These are phyloP conservation scores for Rubus parviflorus DNA, from an alignment of 306 rosid genomes.

Conservation along the genomic window DNA sequence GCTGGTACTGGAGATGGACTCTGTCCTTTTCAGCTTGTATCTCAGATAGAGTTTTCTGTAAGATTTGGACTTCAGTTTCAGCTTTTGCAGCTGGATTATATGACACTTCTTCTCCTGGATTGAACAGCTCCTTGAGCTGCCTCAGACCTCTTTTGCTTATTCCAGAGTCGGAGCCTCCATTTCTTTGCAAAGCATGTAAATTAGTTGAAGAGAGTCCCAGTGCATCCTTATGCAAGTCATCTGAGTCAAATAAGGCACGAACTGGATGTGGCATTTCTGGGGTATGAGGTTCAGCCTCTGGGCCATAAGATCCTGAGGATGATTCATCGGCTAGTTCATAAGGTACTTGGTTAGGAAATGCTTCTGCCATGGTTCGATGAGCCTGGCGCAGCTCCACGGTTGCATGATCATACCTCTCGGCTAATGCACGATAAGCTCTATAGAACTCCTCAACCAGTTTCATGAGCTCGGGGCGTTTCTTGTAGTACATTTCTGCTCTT, in stretches of 20 bases:
- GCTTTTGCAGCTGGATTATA: constrained; percentile 38
- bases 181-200: constrained; percentile 33
- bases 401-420: constrained; percentile 98
- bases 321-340: constrained; percentile 59
- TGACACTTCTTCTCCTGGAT: constrained; percentile 32
- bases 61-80: constrained; percentile 61
- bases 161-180: constrained; percentile 38
- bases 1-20: constrained; percentile 66
- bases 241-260: constrained; percentile 47
- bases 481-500: constrained; percentile 99
- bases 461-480: constrained; percentile 97
- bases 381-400: constrained; percentile 93
- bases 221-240: constrained; percentile 55
- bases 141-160: constrained; percentile 68
- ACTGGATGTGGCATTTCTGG: constrained; percentile 58
- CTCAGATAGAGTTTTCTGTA: constrained; percentile 54
- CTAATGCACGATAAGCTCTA: constrained; percentile 98
- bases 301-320: constrained; percentile 53
- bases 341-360: constrained; percentile 79
- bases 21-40: constrained; percentile 78
- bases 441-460: constrained; percentile 96
- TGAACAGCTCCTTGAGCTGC: constrained; percentile 58
- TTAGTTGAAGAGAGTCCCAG: constrained; percentile 46
- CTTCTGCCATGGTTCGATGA: constrained; percentile 93
- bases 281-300: constrained; percentile 55